Base-by-base conservation (phyloP, 2,329 filamentous ascomycete genomes). In the Colletotrichum sp. region DNA sequence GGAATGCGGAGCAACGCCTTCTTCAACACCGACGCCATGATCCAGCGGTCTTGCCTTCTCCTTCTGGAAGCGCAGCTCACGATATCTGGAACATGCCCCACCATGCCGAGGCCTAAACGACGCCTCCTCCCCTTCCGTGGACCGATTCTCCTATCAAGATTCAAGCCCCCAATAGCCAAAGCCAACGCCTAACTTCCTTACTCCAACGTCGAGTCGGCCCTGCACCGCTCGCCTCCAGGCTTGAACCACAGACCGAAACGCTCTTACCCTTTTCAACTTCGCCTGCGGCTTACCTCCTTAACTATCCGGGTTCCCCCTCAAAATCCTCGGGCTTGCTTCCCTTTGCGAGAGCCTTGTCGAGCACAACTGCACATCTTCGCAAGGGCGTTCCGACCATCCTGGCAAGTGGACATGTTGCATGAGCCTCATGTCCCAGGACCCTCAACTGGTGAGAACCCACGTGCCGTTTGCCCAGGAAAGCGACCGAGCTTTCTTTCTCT, bases 51-150 rank as follows among this genome's bases (percentile, higher is more conserved):
- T 59, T 75, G 63, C 69, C 34, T 73, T 58, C 73, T 69, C 34
- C 63, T 73, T 75, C 63, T 64, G 69, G 69, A 73, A 73, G 36
- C 63, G 61, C 48, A 38, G n/a, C 56, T 75, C 63, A 52, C 48
- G 21, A 69, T 73, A 68, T 64, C 58, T 75, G 70, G 69, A 59
- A 75, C 58, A 59, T 16, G 63, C 48, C 30, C 73, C 64, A 75
- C 73, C 34, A 24, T 32, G 16, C 30, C 48, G 28, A 72, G 69
- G 52, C 30, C 48, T 52, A 66, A 32, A n/a, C 38, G 52, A 14
- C 48, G 55, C 32, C 56, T 59, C 30, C 63, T 28, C 18, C 32
- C 43, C n/a, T 52, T 52, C n/a, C 43, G 69, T 72, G 62, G 72
- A 32, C 38, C 32, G 38, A 56, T 30, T 24, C 62, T 59, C 72